These are phyloP conservation scores for Clonostachys rosea DNA, from an alignment of 2,329 filamentous ascomycete genomes.

Conservation along the genomic window DNA sequence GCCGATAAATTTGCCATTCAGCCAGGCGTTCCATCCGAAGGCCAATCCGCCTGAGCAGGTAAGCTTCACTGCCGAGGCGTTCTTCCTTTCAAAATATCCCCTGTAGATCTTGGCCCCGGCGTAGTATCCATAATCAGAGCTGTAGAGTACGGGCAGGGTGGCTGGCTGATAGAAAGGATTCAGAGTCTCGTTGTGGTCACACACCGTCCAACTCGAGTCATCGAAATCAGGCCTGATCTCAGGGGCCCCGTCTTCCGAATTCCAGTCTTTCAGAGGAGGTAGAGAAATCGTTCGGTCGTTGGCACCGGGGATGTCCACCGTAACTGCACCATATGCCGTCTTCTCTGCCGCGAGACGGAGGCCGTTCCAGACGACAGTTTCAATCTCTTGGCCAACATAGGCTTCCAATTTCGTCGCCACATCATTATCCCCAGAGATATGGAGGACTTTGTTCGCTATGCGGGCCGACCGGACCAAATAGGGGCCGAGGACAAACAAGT, in stretches of 20 bases:
- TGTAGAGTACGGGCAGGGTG: constrained; percentile 60
- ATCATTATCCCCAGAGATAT: constrained; percentile 35
- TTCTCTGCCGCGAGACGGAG: too few relatives aligned
- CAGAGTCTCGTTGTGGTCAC: constrained; percentile 20
- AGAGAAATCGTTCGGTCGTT: too few relatives aligned
- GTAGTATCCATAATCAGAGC: constrained; percentile 66
- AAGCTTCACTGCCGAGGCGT: constrained; percentile 37
- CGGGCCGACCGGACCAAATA: constrained; percentile 44
- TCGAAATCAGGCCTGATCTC: constrained; percentile 10
- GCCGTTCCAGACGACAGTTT: too few relatives aligned
- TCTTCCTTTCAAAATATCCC: constrained; percentile 48
- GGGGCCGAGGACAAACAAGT: constrained; percentile 39
- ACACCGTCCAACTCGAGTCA: constrained; percentile 38
- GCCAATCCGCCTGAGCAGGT: constrained; percentile 58
- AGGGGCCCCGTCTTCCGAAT: constrained; percentile 9
- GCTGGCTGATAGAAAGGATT: constrained; percentile 29
- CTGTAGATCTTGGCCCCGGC: constrained; percentile 61
- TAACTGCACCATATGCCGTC: too few relatives aligned
- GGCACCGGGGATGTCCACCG: too few relatives aligned
- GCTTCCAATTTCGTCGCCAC: too few relatives aligned
- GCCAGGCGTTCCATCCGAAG: constrained; percentile 59
- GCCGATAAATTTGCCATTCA: constrained; percentile 57
- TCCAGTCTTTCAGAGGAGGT: background rate
- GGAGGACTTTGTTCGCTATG: constrained; percentile 24
- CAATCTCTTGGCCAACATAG: too few relatives aligned